A percentile compares a stretch with the other conserved stretches of the same genome.
These are phyloP conservation scores for Cercospora janseana DNA, from an alignment of 2,329 filamentous ascomycete genomes.

Conservation along the genomic window DNA sequence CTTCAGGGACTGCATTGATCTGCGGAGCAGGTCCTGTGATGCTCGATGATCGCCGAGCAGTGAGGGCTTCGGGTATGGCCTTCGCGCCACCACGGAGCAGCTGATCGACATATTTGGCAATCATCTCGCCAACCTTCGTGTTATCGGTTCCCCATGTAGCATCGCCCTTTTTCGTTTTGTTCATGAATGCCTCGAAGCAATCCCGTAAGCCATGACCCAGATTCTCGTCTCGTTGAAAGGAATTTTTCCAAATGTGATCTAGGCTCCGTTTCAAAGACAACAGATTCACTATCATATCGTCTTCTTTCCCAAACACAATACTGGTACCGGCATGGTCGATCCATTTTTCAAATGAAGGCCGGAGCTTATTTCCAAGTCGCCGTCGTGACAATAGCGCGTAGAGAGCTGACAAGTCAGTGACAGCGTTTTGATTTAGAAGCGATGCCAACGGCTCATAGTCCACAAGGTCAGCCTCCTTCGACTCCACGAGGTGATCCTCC, in stretches of 20 bases:
- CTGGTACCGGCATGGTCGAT: slow-evolving; percentile 70
- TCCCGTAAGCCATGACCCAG: slow-evolving; percentile 78
- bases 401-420: slow-evolving; percentile 68
- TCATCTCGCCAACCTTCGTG: slow-evolving; percentile 96
- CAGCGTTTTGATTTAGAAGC: slow-evolving; percentile 68
- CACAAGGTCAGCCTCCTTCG: slow-evolving; percentile 55
- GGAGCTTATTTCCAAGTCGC: slow-evolving; percentile 67
- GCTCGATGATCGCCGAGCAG: slow-evolving; percentile 47
- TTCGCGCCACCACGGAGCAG: slow-evolving; percentile 85
- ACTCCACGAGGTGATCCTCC: slow-evolving; percentile 68
- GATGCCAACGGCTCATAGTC: slow-evolving; percentile 60
- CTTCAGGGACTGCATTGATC: slow-evolving; percentile 57
- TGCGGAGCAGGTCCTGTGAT: slow-evolving; percentile 44
- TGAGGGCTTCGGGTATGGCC: slow-evolving; percentile 68
- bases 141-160: slow-evolving; percentile 76
- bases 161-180: slow-evolving; percentile 71
- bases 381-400: slow-evolving; percentile 75
- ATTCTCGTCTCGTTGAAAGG: slow-evolving; percentile 74
- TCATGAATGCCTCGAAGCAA: slow-evolving; percentile 87
- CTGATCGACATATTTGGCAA: slow-evolving; percentile 92
- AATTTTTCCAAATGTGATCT: slow-evolving; percentile 71
- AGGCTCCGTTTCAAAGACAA: slow-evolving; percentile 76
- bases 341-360: slow-evolving; percentile 72
- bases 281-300: slow-evolving; percentile 82
- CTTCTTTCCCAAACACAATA: slow-evolving; percentile 74